Percentiles rank a stretch among this genome's conserved stretches.
Evolutionary conservation across 2,329 filamentous ascomycete genomes (phyloP).

Genomic region (Fusarium algeriense): DNA sequence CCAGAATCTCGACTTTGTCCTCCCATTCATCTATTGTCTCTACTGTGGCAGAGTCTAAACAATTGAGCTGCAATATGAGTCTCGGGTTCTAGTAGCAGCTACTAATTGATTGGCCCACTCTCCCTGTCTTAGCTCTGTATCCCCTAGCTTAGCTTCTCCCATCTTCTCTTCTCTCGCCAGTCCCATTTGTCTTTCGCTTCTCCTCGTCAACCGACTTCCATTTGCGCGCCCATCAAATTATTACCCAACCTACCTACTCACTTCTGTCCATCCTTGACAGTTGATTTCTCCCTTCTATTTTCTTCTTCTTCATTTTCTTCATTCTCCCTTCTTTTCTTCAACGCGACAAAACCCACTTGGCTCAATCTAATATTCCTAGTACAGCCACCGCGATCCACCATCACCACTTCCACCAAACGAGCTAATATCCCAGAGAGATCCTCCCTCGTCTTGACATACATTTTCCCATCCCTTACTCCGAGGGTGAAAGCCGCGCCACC

Average conservation of each 20-base stretch:
- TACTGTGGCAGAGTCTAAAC: background rate
- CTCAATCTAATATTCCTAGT: slow-evolving; percentile 22
- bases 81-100: background rate
- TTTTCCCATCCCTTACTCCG: slow-evolving; percentile 14
- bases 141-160: slow-evolving; percentile 20
- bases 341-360: slow-evolving; percentile 21
- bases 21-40: background rate
- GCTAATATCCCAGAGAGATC: slow-evolving; percentile 24
- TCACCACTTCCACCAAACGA: slow-evolving; percentile 29
- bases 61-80: slow-evolving; percentile 8
- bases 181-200: slow-evolving; percentile 9
- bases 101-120: slow-evolving; percentile 29
- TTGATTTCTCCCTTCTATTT: background rate
- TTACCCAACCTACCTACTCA: background rate
- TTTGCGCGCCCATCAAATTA: slow-evolving; percentile 27
- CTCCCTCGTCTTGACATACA: background rate
- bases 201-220: slow-evolving; percentile 28
- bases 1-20: slow-evolving; percentile 14
- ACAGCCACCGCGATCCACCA: slow-evolving; percentile 29
- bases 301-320: slow-evolving; percentile 2
- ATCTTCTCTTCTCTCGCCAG: background rate
- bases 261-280: slow-evolving; percentile 4
- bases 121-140: slow-evolving; percentile 9
- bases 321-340: slow-evolving; percentile 2
- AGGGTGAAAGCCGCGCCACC: slow-evolving; percentile 14